Percentiles rank a stretch among this genome's conserved stretches.
phyloP scores from a whole-genome alignment of 2,329 filamentous ascomycete species.

The Trichoderma koningiopsis region DNA sequence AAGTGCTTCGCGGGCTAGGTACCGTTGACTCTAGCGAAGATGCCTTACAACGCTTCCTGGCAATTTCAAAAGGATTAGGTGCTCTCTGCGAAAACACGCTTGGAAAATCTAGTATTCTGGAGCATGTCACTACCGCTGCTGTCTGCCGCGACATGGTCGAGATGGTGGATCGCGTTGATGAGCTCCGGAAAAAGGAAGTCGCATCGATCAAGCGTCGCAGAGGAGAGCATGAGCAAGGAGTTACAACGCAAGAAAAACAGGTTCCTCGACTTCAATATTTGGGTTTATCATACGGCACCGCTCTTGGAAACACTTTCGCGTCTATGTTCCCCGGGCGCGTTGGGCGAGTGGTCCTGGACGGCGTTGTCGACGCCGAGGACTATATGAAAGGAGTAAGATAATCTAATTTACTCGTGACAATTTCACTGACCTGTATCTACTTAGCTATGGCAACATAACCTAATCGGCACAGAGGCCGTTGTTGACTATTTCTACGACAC shows the following conservation, averaged over 20 bases:
- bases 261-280: constrained; percentile 34
- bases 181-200: constrained; percentile 31
- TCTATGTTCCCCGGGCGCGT: constrained; percentile 48
- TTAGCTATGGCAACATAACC: too few relatives aligned
- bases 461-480: too few relatives aligned
- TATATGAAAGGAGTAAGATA: background rate
- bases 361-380: constrained; percentile 34
- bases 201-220: background rate
- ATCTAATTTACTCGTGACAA: too few relatives aligned
- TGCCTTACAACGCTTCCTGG: too few relatives aligned
- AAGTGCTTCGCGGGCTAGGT: too few relatives aligned
- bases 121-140: constrained; percentile 39
- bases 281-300: constrained; percentile 46
- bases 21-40: too few relatives aligned
- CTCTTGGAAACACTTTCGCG: constrained; percentile 45
- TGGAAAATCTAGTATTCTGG: constrained; percentile 33
- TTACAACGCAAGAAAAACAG: background rate
- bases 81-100: constrained; percentile 4
- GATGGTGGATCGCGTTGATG: constrained; percentile 43
- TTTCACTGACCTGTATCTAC: background rate
- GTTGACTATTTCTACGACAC: too few relatives aligned
- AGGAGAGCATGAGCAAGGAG: background rate
- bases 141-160: constrained; percentile 47
- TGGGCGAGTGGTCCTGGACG: constrained; percentile 45
- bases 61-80: background rate